Percentiles rank a stretch among this genome's conserved stretches.
phyloP scores from a whole-genome alignment of 2,329 filamentous ascomycete species.

The Exophiala calicioides region DNA sequence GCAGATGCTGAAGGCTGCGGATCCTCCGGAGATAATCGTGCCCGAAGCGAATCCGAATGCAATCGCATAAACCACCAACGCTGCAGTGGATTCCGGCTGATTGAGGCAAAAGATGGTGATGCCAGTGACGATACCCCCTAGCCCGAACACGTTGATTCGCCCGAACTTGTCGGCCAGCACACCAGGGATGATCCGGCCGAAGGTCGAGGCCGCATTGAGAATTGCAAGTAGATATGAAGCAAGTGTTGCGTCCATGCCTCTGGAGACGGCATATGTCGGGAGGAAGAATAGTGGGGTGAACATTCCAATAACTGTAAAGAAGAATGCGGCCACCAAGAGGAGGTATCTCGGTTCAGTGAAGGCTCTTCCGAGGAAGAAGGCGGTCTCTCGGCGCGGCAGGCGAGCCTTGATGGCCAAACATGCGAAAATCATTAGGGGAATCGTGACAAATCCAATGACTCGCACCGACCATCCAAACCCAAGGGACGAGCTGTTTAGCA shows the following conservation, averaged over 20 bases:
- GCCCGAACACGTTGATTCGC: slow-evolving; percentile 28
- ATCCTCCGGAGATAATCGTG: slow-evolving; percentile 47
- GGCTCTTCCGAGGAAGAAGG: slow-evolving; percentile 33
- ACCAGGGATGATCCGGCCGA: slow-evolving; percentile 36
- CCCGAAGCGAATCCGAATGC: slow-evolving; percentile 70
- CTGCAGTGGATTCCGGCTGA: slow-evolving; percentile 56
- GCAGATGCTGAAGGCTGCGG: slow-evolving; percentile 26
- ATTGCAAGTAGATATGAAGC: slow-evolving; percentile 57
- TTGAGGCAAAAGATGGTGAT: slow-evolving; percentile 57
- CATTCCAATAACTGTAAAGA: slow-evolving; percentile 27
- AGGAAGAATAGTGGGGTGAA: slow-evolving; percentile 38
- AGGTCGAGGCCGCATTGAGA: slow-evolving; percentile 49
- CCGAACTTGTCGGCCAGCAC: slow-evolving; percentile 35
- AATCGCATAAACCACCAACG: slow-evolving; percentile 53
- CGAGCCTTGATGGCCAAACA: slow-evolving; percentile 55
- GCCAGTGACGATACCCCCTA: slow-evolving; percentile 42
- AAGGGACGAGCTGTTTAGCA: slow-evolving; percentile 48
- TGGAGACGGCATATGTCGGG: slow-evolving; percentile 21
- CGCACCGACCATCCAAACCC: slow-evolving; percentile 56
- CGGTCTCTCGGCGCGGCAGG: slow-evolving; percentile 41
- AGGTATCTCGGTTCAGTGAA: slow-evolving; percentile 19
- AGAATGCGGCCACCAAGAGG: slow-evolving; percentile 14
- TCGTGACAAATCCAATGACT: slow-evolving; percentile 54
- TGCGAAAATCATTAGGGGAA: slow-evolving; percentile 52
- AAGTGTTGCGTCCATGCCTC: slow-evolving; percentile 52